Base-by-base conservation (phyloP, 1,284 basidiomycete species). In the Microbotryum saponariae region DNA sequence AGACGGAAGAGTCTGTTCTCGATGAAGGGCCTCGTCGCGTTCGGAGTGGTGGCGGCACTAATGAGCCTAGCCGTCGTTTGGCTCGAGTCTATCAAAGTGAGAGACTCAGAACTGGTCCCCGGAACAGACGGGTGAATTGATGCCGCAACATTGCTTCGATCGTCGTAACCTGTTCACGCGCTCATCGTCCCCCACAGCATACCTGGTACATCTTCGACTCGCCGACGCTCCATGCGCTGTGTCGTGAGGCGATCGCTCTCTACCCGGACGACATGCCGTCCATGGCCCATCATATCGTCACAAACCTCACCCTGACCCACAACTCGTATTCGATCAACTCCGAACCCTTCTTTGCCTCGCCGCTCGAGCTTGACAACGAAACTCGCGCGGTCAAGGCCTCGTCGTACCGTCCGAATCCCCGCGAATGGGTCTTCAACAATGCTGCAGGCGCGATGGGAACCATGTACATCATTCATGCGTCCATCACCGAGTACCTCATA, bases 371-470 rank as follows among this genome's bases (percentile, higher is more conserved):
- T 21, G 42, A 27, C 51, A 55, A 61, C 21, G 23, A 29, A 16
- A 56, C 53, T 29, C 48, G 31, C 52, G n/a, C 54, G 9, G 56
- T 64, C 54, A n/a, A 51, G 16, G 54, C 58, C 52, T 52, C 20
- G 12, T 51, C 51, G 18, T 70, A 70, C 65, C 47, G 55, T 3
- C 58, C 65, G 8, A 79, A 81, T 54, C 71, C 71, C 23, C 60
- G 72, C 49, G 92, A 97, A 73, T 97, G 94, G 94, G 84, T 97
- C 50, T 90, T 96, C 78, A 97, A 87, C 80, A 98, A 98, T 73
- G 94, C 94, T 1, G 94, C 93, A 21, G 94, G 96, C 58, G 94
- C 96, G 1, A 98, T 97, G 94, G 94, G 79, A 51, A 85, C 86
- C 51, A 97, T 98, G 94, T 97, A 91, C 77, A 83, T 97, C 77